phyloP scores from a whole-genome alignment of 1,284 basidiomycete species.

The Puccinia polysora region DNA sequence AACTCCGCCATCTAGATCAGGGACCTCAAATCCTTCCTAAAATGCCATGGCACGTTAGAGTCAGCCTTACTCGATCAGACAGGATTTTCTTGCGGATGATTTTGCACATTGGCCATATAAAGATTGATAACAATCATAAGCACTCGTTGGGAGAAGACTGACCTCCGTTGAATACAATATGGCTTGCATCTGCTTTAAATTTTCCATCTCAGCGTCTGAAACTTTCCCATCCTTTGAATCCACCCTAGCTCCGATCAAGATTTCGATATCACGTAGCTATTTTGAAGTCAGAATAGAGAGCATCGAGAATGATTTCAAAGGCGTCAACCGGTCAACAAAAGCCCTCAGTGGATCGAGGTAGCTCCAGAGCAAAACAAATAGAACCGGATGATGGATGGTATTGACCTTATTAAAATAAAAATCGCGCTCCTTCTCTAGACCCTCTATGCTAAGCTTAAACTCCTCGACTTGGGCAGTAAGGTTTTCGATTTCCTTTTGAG shows the following conservation, averaged over 20 bases:
- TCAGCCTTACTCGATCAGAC: too few species aligned
- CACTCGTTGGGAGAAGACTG: slow-evolving; percentile 49
- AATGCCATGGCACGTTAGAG: too few species aligned
- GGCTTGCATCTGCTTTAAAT: slow-evolving; percentile 78
- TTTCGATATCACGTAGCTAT: slow-evolving; percentile 92
- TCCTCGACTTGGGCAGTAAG: slow-evolving; percentile 77
- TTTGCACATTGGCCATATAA: background rate
- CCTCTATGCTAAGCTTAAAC: slow-evolving; percentile 74
- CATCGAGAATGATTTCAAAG: too few species aligned
- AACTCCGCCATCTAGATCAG: slow-evolving; percentile 26
- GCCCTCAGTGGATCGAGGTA: too few species aligned
- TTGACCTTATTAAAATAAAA: slow-evolving; percentile 95
- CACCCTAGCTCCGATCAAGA: slow-evolving; percentile 62
- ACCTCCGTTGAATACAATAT: slow-evolving; percentile 95
- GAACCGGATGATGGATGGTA: slow-evolving; percentile 14
- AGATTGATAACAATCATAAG: background rate
- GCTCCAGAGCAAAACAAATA: too few species aligned
- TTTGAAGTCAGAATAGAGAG: too few species aligned
- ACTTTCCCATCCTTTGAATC: slow-evolving; percentile 47
- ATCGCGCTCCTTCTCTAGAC: slow-evolving; percentile 76
- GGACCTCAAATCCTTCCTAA: slow-evolving; percentile 41
- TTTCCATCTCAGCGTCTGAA: slow-evolving; percentile 60
- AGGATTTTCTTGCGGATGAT: too few species aligned
- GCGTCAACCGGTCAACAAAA: too few species aligned
- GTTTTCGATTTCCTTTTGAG: slow-evolving; percentile 57